Percentiles rank a stretch among this genome's conserved stretches.
phyloP scores from a whole-genome alignment of 257 asterid species.

The Eustoma russellianum region DNA sequence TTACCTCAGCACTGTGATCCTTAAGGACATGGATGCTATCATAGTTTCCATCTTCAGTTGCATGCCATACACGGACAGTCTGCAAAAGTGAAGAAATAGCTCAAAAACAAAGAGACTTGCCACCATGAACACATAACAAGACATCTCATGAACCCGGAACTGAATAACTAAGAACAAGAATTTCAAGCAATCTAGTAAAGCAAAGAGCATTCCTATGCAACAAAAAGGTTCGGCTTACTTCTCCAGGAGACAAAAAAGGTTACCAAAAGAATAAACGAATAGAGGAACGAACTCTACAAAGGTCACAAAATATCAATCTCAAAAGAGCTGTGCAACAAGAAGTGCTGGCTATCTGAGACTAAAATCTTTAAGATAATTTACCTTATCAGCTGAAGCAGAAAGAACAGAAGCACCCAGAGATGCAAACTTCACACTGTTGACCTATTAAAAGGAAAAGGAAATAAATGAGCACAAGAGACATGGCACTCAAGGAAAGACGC shows the following conservation, averaged over 20 bases:
- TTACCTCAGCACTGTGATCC: constrained; percentile 95
- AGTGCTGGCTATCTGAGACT: not conserved
- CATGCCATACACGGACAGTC: constrained; percentile 97
- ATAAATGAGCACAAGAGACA: not conserved
- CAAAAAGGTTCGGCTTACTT: too few relatives aligned
- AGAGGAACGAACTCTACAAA: too few relatives aligned
- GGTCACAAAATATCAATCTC: constrained; percentile 4
- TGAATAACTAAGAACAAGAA: too few relatives aligned
- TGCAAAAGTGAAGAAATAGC: constrained; percentile 25
- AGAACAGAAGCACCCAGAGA: constrained; percentile 68
- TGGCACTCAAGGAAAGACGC: constrained; percentile 1
- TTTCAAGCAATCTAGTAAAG: not conserved
- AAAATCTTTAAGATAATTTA: constrained; percentile 15
- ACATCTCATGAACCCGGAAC: too few relatives aligned
- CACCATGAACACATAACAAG: too few relatives aligned
- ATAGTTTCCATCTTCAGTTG: constrained; percentile 60
- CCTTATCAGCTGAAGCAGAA: constrained; percentile 96
- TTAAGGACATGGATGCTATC: constrained; percentile 63
- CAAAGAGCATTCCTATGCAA: constrained; percentile 1
- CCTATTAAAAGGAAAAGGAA: constrained; percentile 29
- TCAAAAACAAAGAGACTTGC: too few relatives aligned
- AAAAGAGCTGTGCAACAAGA: not conserved
- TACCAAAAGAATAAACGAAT: not conserved
- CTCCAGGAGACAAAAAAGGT: not conserved
- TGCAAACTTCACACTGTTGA: constrained; percentile 79